phyloP scores from a whole-genome alignment of 2,329 filamentous ascomycete species.

The Alternaria consortialis region DNA sequence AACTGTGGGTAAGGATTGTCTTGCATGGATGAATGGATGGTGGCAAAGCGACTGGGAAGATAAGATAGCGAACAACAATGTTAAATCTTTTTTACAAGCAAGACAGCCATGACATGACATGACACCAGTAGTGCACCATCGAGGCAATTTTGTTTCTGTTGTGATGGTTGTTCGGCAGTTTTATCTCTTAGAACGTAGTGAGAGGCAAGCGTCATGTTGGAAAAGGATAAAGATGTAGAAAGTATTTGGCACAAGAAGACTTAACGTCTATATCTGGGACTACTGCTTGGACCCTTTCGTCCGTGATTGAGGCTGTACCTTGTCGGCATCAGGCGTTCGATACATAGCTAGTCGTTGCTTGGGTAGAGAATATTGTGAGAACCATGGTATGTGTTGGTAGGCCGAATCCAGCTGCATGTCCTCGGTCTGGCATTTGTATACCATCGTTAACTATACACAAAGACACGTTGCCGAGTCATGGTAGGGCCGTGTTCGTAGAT shows the following conservation, averaged over 20 bases:
- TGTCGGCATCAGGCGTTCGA: too few species aligned
- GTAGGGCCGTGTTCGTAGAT: not conserved
- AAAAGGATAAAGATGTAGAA: too few species aligned
- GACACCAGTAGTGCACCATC: not conserved
- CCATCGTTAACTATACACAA: not conserved
- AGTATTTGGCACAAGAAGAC: too few species aligned
- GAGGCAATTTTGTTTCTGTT: not conserved
- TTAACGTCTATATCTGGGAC: too few species aligned
- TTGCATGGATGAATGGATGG: not conserved
- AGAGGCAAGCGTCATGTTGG: too few species aligned
- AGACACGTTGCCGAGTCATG: not conserved
- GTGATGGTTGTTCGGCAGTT: too few species aligned
- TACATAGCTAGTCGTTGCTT: too few species aligned
- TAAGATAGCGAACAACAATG: constrained; percentile 2
- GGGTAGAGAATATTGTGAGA: not conserved
- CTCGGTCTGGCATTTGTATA: not conserved
- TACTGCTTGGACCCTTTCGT: too few species aligned
- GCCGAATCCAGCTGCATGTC: not conserved
- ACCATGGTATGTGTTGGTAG: not conserved
- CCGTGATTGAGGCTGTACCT: too few species aligned
- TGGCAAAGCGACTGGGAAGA: not conserved
- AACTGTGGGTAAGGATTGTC: not conserved
- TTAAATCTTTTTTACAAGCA: not conserved
- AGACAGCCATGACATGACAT: not conserved
- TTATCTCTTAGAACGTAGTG: too few species aligned